A percentile compares a stretch with the other conserved stretches of the same genome.
phyloP scores from a whole-genome alignment of 306 rosid species.

The Rosa chinensis region DNA sequence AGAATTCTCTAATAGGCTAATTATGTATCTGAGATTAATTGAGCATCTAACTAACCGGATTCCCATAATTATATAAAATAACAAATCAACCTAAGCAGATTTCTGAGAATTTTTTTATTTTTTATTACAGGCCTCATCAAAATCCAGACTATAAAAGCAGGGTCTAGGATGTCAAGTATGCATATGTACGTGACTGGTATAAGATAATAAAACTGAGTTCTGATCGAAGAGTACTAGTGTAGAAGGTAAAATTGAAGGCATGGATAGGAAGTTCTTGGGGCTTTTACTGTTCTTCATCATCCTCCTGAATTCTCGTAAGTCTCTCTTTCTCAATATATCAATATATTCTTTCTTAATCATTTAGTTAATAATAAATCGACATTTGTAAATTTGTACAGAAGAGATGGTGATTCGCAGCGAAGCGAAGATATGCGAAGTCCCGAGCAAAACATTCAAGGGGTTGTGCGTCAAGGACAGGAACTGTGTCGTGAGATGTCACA shows the following conservation, averaged over 20 bases:
- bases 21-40: no score
- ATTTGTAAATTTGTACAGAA: background rate
- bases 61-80: background rate
- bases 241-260: background rate
- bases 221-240: background rate
- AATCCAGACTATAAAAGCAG: background rate
- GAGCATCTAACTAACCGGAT: background rate
- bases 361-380: background rate
- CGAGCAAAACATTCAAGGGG: background rate
- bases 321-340: background rate
- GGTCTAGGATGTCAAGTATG: background rate
- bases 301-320: background rate
- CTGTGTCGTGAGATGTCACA: background rate
- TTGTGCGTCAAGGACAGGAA: background rate
- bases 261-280: background rate
- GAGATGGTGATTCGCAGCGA: constrained; percentile 1
- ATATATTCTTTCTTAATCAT: background rate
- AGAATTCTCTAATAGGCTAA: background rate
- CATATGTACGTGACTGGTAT: background rate
- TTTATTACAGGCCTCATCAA: background rate
- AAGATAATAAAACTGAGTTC: background rate
- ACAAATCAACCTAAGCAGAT: background rate
- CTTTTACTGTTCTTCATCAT: constrained; percentile 1
- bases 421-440: background rate
- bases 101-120: no score